Percentiles rank a stretch among this genome's conserved stretches.
Evolutionary conservation across 331 rosid genomes (phyloP).

Genomic region (Quercus phellos): DNA sequence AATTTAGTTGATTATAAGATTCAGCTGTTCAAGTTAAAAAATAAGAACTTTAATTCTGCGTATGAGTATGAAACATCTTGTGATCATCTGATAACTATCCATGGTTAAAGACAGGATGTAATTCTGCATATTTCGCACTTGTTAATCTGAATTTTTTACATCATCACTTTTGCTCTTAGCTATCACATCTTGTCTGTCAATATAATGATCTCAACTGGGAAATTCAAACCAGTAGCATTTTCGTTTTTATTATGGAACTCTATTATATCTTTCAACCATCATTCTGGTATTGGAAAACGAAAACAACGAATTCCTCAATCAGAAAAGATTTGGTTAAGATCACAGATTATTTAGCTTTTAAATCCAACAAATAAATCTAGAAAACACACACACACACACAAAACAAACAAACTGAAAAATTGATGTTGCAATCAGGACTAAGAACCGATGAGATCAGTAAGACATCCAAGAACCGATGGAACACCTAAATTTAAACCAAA

Average conservation of each 20-base stretch:
- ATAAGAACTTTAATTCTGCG: background rate
- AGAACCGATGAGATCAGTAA: background rate
- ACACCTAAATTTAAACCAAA: background rate
- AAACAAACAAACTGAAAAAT: no score
- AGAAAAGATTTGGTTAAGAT: background rate
- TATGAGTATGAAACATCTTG: background rate
- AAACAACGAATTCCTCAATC: background rate
- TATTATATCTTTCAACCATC: background rate
- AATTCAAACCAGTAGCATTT: background rate
- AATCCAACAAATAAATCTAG: background rate
- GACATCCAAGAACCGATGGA: background rate
- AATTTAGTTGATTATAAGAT: background rate
- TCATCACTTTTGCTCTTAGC: background rate
- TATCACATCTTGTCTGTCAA: conserved; percentile 17
- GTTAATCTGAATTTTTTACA: background rate
- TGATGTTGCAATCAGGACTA: background rate
- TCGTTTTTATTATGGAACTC: background rate
- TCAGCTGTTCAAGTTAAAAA: background rate
- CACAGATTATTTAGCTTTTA: background rate
- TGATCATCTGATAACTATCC: background rate
- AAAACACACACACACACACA: no score
- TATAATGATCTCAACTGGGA: background rate
- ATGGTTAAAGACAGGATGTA: background rate
- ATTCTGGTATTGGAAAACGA: background rate
- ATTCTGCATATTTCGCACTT: background rate